A percentile compares a stretch with the other conserved stretches of the same genome.
Conservation (phyloP, 495 filamentous ascomycete species). For the Trichoderma erinaceum region DNA sequence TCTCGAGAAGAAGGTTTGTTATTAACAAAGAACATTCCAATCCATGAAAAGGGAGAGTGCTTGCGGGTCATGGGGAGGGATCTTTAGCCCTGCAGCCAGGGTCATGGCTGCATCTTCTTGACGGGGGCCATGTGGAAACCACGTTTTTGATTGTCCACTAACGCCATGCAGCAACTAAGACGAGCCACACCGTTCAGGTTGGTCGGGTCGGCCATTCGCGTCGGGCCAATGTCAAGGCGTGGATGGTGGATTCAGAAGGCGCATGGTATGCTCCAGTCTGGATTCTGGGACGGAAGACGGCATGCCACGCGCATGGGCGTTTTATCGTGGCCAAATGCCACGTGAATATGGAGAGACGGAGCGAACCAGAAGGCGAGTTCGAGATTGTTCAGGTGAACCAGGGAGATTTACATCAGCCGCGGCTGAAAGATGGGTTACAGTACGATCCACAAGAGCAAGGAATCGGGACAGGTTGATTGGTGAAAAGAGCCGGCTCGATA, state of each 20-base stretch:
- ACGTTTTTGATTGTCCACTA: conserved; percentile 1
- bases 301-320: background rate
- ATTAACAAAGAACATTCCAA: background rate
- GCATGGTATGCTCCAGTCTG: background rate
- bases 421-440: background rate
- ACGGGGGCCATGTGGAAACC: conserved; percentile 1
- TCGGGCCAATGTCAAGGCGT: background rate
- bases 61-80: background rate
- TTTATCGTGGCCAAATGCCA: background rate
- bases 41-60: background rate
- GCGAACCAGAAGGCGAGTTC: background rate
- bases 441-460: background rate
- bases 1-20: background rate
- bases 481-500: background rate
- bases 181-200: background rate
- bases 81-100: no score
- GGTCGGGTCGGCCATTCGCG: background rate
- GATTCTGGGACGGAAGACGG: conserved; percentile 1
- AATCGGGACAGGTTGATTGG: background rate
- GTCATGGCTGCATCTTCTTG: background rate
- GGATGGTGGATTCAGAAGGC: background rate
- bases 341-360: background rate
- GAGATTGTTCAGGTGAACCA: no score
- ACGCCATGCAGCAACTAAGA: background rate
- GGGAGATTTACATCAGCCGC: background rate